Base-by-base conservation (phyloP, 2,329 filamentous ascomycete genomes). In the Pseudomassariella vexata region DNA sequence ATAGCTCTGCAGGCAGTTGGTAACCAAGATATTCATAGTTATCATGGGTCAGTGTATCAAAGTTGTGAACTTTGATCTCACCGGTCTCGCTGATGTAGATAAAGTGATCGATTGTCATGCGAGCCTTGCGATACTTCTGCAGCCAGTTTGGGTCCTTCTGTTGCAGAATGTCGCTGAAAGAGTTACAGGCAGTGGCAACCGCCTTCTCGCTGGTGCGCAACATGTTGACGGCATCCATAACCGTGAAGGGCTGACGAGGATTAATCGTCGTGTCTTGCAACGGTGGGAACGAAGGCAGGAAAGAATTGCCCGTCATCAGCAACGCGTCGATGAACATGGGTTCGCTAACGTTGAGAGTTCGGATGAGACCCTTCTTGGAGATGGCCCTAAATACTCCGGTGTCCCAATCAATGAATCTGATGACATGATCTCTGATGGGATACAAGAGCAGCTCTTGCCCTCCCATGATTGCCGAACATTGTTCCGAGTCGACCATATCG, bases 21-120 rank as follows among this genome's bases (percentile, higher is more conserved):
- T 94, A 76, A n/a, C 88, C 88, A 40, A 95, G 76, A 52, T 95
- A 89, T 50, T 90, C 82, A 52, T 94, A 85, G 44, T 92, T 81
- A 53, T 96, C 89, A 27, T 73, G 74, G 3, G 92, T 89, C 14
- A 88, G 74, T 34, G 77, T 70, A 6, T 85, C 82, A 34, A 70
- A 73, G 46, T 89, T 80, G 47, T 86, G 70, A 11, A 88, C 82
- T 38, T 76, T 74, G 30, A 95, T 73, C 48, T 82, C 79, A 24
- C 92, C 92, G n/a, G 76, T 76, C 34, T 77, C 71, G 20, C 80
- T 76, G 43, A 95, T 79, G 49, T 89, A 79, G 24, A 94, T 81
- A 56, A 90, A 89, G 57, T 96, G 90, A 49, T 88, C 83, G 30
- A 95, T 76, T 2, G 81, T 82, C 72, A 94, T 81, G 40, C 82